phyloP scores from a whole-genome alignment of 768 basidiomycete genomes.

The Rhodotorula paludigena region DNA sequence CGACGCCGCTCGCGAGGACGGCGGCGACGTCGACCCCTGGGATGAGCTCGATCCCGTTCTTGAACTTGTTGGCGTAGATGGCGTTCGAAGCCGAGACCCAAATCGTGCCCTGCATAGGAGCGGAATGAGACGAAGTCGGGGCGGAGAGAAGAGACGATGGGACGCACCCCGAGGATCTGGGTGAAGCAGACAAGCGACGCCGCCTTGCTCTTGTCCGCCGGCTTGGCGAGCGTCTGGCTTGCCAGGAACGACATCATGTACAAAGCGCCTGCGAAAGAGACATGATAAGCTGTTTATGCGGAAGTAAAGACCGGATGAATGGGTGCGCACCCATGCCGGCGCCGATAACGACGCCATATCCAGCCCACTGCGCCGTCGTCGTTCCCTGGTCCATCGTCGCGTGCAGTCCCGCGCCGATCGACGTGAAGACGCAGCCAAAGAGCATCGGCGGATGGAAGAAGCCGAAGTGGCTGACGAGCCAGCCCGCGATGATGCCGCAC shows the following conservation, averaged over 20 bases:
- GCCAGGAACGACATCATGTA: slow-evolving; percentile 32
- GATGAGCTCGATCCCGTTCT: slow-evolving; percentile 13
- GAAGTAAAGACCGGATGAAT: too few species aligned
- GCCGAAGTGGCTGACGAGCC: slow-evolving; percentile 14
- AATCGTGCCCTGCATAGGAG: slow-evolving; percentile 8
- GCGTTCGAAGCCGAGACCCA: slow-evolving; percentile 23
- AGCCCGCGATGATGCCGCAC: slow-evolving; percentile 16
- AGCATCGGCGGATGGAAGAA: slow-evolving; percentile 21
- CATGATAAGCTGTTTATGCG: too few species aligned
- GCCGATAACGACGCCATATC: slow-evolving; percentile 16
- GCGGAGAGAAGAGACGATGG: not conserved
- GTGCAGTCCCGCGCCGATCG: slow-evolving; percentile 26
- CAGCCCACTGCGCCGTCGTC: slow-evolving; percentile 18
- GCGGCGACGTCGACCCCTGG: slow-evolving; percentile 21
- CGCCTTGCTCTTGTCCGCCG: slow-evolving; percentile 7
- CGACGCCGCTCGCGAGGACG: slow-evolving; percentile 23
- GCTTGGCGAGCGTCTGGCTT: slow-evolving; percentile 5
- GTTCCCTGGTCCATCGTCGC: slow-evolving; percentile 12
- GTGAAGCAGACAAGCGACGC: slow-evolving; percentile 28
- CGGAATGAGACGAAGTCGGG: too few species aligned
- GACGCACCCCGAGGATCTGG: slow-evolving; percentile 25
- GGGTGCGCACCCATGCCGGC: slow-evolving; percentile 17
- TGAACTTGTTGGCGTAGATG: slow-evolving; percentile 30
- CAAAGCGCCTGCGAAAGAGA: not conserved
- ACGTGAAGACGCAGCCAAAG: slow-evolving; percentile 11